Conservation (phyloP, 1,284 basidiomycete species). For the Puccinia novopanici region DNA sequence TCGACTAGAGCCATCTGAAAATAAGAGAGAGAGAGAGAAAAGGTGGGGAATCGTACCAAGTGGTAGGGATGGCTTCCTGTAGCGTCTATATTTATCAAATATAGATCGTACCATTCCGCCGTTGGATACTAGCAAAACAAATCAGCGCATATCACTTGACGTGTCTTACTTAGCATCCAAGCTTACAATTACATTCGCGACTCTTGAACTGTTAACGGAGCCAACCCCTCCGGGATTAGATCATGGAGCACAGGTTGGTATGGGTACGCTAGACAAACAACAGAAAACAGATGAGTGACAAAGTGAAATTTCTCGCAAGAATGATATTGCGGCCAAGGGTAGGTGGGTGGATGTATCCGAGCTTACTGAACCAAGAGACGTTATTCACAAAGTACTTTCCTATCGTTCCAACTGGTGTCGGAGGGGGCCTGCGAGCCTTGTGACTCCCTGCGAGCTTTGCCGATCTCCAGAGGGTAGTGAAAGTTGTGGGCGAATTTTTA, state of each 20-base stretch:
- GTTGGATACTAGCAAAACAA: conserved; percentile 28
- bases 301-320: no score
- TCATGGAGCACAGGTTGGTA: conserved; percentile 49
- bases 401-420: conserved; percentile 23
- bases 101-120: conserved; percentile 46
- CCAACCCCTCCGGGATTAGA: conserved; percentile 28
- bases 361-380: conserved; percentile 33
- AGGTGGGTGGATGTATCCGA: neutral
- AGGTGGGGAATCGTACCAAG: conserved; percentile 8
- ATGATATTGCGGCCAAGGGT: neutral
- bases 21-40: neutral
- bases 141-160: neutral
- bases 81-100: conserved; percentile 39
- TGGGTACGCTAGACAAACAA: conserved; percentile 9
- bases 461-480: neutral
- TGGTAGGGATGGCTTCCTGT: conserved; percentile 29
- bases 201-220: conserved; percentile 18
- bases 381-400: conserved; percentile 43
- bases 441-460: neutral
- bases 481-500: neutral
- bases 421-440: conserved; percentile 16
- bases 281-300: no score
- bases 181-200: conserved; percentile 46
- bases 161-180: neutral
- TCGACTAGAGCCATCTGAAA: no score